These are phyloP conservation scores for Nakaseomyces kungkrabaensis DNA, from an alignment of 1,139 yeast genomes.

Conservation along the genomic window DNA sequence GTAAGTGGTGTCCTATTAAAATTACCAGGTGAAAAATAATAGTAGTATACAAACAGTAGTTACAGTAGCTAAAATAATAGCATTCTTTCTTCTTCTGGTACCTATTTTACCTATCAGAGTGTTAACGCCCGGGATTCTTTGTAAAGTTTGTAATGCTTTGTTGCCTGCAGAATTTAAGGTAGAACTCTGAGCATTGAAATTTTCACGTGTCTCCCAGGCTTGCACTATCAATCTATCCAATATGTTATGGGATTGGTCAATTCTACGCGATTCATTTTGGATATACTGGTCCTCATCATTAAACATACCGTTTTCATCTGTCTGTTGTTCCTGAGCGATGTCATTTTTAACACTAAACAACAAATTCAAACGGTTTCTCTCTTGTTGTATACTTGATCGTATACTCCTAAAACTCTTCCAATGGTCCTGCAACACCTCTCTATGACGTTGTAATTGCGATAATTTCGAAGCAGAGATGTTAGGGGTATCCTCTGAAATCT, in stretches of 20 bases:
- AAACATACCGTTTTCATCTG: slow-evolving; percentile 13
- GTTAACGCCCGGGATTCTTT: slow-evolving; percentile 73
- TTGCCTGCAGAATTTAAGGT: slow-evolving; percentile 55
- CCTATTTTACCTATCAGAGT: slow-evolving; percentile 70
- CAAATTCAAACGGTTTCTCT: slow-evolving; percentile 64
- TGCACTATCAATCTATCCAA: slow-evolving; percentile 73
- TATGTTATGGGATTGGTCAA: slow-evolving; percentile 60
- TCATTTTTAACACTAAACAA: slow-evolving; percentile 70
- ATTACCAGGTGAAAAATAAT: slow-evolving; percentile 44
- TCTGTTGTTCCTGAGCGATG: slow-evolving; percentile 34
- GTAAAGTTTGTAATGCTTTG: slow-evolving; percentile 50
- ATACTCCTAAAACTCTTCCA: slow-evolving; percentile 53
- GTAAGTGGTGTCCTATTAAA: not conserved
- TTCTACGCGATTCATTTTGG: slow-evolving; percentile 64
- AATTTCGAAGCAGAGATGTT: slow-evolving; percentile 60
- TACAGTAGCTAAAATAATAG: slow-evolving; percentile 68
- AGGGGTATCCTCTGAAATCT: slow-evolving; percentile 47
- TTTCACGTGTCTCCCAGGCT: slow-evolving; percentile 86
- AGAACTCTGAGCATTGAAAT: slow-evolving; percentile 61
- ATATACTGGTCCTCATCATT: slow-evolving; percentile 55
- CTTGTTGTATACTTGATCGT: slow-evolving; percentile 52
- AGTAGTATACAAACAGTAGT: slow-evolving; percentile 66
- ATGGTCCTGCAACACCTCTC: slow-evolving; percentile 66
- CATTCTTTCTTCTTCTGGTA: slow-evolving; percentile 80
- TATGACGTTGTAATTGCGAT: slow-evolving; percentile 77